A percentile compares a stretch with the other conserved stretches of the same genome.
These are phyloP conservation scores for Cryptococcus sp. DNA, from an alignment of 1,284 basidiomycete species.

Conservation along the genomic window DNA sequence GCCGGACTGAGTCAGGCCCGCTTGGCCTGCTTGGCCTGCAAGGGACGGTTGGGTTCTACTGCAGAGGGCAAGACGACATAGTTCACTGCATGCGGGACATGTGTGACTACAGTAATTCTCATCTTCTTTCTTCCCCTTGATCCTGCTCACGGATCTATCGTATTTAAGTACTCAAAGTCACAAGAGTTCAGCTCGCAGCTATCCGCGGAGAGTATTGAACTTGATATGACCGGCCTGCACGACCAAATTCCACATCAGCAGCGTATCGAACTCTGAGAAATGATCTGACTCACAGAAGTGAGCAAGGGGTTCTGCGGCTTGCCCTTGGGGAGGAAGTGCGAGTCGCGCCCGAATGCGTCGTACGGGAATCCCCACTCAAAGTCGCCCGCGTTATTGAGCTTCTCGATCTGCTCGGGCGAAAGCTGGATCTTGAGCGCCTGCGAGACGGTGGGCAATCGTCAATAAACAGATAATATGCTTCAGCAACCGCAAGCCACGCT, in stretches of 20 bases:
- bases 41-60: too few species aligned
- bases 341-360: slow-evolving; percentile 16
- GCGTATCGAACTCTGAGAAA: background rate
- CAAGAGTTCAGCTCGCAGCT: too few species aligned
- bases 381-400: slow-evolving; percentile 38
- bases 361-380: slow-evolving; percentile 25
- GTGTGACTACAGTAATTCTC: too few species aligned
- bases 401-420: slow-evolving; percentile 43
- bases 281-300: background rate
- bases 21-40: too few species aligned
- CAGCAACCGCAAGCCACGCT: slow-evolving; percentile 7
- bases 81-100: too few species aligned
- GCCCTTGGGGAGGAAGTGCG: slow-evolving; percentile 19
- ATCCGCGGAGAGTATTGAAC: background rate
- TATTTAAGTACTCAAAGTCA: too few species aligned
- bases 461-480: background rate
- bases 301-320: slow-evolving; percentile 3
- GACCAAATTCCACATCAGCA: background rate
- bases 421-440: slow-evolving; percentile 49
- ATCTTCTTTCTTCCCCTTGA: too few species aligned
- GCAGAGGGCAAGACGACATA: too few species aligned
- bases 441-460: background rate
- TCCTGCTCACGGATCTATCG: too few species aligned
- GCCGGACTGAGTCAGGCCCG: too few species aligned
- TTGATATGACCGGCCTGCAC: background rate